Evolutionary conservation across 345 rosid species (phyloP).

Genomic region (Fremontodendron californicum): DNA sequence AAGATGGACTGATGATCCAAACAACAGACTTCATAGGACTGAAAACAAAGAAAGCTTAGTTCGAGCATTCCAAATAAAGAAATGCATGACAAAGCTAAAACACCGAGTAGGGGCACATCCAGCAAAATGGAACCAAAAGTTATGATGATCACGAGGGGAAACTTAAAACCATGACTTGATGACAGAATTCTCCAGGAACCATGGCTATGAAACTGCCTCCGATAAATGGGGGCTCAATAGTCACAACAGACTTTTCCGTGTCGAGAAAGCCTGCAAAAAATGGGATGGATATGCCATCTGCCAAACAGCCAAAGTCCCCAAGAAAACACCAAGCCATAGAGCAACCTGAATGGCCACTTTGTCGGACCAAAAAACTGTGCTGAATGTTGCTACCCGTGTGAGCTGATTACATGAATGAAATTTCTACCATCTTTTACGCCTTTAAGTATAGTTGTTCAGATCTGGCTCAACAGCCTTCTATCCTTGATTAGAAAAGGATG

Average conservation of each 20-base stretch:
- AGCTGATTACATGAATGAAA: slow-evolving; percentile 6
- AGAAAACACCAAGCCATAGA: slow-evolving; percentile 42
- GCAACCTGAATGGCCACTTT: slow-evolving; percentile 5
- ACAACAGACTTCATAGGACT: slow-evolving; percentile 27
- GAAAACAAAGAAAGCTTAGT: slow-evolving; percentile 21
- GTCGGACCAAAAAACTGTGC: slow-evolving; percentile 28
- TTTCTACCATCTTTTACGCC: slow-evolving; percentile 9
- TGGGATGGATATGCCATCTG: slow-evolving; percentile 15
- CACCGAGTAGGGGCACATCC: slow-evolving; percentile 24
- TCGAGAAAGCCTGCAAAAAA: slow-evolving; percentile 48
- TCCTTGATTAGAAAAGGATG: slow-evolving; percentile 42
- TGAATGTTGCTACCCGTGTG: slow-evolving; percentile 32
- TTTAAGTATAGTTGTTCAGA: not conserved
- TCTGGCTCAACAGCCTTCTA: slow-evolving; percentile 8
- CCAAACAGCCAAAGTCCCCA: slow-evolving; percentile 29
- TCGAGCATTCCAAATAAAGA: slow-evolving; percentile 2
- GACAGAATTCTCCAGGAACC: slow-evolving; percentile 31
- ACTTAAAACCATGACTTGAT: slow-evolving; percentile 34
- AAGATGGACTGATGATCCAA: slow-evolving; percentile 12
- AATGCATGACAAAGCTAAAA: slow-evolving; percentile 24
- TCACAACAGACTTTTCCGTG: slow-evolving; percentile 39
- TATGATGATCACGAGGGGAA: slow-evolving; percentile 13
- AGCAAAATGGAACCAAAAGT: slow-evolving; percentile 22
- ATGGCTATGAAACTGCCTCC: slow-evolving; percentile 34
- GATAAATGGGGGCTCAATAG: slow-evolving; percentile 22